phyloP scores from a whole-genome alignment of 192 early-diverging fungal genomes.

The Coemansia sp. region DNA sequence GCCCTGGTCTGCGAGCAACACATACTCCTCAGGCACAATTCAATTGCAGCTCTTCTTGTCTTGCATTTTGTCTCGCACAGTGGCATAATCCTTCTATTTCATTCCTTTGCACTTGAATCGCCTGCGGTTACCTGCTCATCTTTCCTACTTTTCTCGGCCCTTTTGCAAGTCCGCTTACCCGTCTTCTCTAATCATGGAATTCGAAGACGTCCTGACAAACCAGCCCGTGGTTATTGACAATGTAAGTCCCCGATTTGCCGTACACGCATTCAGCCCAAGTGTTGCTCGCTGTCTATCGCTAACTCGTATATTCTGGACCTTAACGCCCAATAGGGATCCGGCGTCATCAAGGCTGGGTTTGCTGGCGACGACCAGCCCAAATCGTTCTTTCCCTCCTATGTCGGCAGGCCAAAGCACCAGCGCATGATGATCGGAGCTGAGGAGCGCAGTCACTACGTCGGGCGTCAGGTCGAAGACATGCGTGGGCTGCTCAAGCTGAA shows the following conservation, averaged over 20 bases:
- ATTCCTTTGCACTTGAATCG: not conserved
- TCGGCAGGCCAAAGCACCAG: constrained; percentile 95
- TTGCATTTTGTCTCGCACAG: not conserved
- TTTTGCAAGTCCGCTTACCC: constrained; percentile 6
- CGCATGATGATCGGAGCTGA: constrained; percentile 98
- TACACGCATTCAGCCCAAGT: not conserved
- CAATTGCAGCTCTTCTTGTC: not conserved
- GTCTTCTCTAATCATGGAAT: constrained; percentile 63
- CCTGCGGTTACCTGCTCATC: not conserved
- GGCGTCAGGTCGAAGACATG: constrained; percentile 92
- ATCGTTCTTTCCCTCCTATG: constrained; percentile 91
- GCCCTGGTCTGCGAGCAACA: not conserved
- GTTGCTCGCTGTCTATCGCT: not conserved
- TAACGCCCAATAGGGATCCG: constrained; percentile 78
- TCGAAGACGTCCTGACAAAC: constrained; percentile 93
- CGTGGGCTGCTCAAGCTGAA: constrained; percentile 91
- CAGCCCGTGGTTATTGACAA: constrained; percentile 99
- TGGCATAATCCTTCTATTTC: not conserved
- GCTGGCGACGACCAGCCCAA: constrained; percentile 98
- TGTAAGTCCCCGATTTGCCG: constrained; percentile 61
- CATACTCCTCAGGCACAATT: not conserved
- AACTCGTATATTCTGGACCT: not conserved
- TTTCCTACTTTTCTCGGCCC: not conserved
- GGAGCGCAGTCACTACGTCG: constrained; percentile 96
- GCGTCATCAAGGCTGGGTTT: constrained; percentile 98